Conservation (phyloP, 352 stramenopile genomes). For the Vaucheria bursata region DNA sequence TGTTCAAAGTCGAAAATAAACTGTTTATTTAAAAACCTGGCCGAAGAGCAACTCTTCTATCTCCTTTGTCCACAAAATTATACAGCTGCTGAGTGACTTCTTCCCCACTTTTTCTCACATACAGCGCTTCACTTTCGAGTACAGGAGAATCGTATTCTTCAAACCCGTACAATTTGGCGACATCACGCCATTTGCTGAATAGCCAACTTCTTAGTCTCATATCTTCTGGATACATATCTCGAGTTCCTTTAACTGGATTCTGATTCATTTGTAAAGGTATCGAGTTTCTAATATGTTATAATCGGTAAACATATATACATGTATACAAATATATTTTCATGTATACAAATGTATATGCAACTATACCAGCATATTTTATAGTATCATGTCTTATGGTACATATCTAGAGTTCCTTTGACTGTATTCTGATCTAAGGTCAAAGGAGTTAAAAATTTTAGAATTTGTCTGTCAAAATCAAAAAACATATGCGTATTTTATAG, state of each 20-base stretch:
- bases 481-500: slow-evolving; percentile 24
- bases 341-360: neutral
- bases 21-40: neutral
- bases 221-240: slow-evolving; percentile 49
- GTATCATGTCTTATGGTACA: slow-evolving; percentile 50
- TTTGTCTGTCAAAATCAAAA: neutral
- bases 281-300: neutral
- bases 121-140: slow-evolving; percentile 64
- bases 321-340: neutral
- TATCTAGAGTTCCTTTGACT: slow-evolving; percentile 45
- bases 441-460: neutral
- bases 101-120: slow-evolving; percentile 71
- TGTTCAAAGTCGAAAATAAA: no score
- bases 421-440: slow-evolving; percentile 21
- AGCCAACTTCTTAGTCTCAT: slow-evolving; percentile 47
- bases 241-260: slow-evolving; percentile 46
- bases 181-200: slow-evolving; percentile 40
- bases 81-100: slow-evolving; percentile 76
- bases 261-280: neutral
- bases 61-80: slow-evolving; percentile 61
- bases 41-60: slow-evolving; percentile 23
- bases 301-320: neutral
- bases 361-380: slow-evolving; percentile 41
- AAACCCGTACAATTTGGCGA: slow-evolving; percentile 57
- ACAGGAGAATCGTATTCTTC: slow-evolving; percentile 74